Conservation (phyloP, 2,329 filamentous ascomycete genomes). For the Sporothrix pallida region DNA sequence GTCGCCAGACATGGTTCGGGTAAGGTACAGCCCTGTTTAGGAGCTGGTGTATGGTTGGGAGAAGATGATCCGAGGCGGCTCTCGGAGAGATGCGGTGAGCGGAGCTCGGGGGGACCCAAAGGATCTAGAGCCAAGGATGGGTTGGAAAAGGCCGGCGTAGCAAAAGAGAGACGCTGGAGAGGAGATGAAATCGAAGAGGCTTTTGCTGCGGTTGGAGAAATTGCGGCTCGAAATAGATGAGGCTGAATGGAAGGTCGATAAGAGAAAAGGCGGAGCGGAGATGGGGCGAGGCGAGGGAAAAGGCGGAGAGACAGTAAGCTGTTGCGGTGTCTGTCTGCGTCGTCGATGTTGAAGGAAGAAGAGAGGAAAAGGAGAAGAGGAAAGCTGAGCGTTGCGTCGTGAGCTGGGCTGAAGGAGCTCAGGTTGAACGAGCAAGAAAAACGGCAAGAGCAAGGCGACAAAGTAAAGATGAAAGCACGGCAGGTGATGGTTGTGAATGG, state of each 20-base stretch:
- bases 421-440: background rate
- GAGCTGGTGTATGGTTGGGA: background rate
- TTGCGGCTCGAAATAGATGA: background rate
- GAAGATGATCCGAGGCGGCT: background rate
- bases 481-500: constrained; percentile 1
- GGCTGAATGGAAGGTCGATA: constrained; percentile 9
- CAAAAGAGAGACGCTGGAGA: background rate
- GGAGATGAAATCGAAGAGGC: background rate
- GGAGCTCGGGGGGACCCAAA: background rate
- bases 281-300: background rate
- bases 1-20: constrained; percentile 27
- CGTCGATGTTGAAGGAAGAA: background rate
- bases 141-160: background rate
- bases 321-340: background rate
- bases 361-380: background rate
- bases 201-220: background rate
- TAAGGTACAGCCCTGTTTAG: background rate
- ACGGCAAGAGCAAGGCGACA: background rate
- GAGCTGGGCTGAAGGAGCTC: constrained; percentile 2
- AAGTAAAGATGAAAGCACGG: background rate
- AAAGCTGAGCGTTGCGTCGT: background rate
- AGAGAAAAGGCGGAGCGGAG: background rate
- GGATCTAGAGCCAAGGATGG: background rate
- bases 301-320: background rate
- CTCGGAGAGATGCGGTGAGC: background rate